Base-by-base conservation (phyloP, 2,329 filamentous ascomycete species). In the Sphaerulina populicola region DNA sequence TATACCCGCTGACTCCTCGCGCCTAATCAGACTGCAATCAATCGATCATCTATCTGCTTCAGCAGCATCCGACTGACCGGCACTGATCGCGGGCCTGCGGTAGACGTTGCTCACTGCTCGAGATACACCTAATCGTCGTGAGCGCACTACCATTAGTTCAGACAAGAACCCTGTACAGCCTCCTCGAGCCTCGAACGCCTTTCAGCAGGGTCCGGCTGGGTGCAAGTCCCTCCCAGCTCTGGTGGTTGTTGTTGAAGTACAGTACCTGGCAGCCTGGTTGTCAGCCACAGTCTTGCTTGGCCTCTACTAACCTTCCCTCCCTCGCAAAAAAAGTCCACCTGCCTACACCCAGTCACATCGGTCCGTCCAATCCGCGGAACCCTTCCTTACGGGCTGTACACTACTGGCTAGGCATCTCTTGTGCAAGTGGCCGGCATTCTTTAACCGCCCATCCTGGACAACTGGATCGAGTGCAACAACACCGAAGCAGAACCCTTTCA, bases 1-100 rank as follows among this genome's bases (percentile, higher is more conserved):
- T 41, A 44, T 45, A 51, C 50, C 55, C 60, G 55, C 56, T 39
- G 47, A 39, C 42, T 52, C 43, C 52, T 51, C 45, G 50, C 53
- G 49, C 55, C 52, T 53, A 53, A 62, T 55, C 53, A 59, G 50
- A 49, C 35, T 33, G 55, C 56, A 60, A 61, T 61, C 55, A 60
- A 60, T 39, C 38, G 40, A 51, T 56, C 58, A 60, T 63, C 52
- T 57, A 57, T 47, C 38, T 57, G 55, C 52, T 55, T 54, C 55
- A 57, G 46, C 55, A 54, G 41, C 42, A 57, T 54, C 55, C 57
- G 55, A 56, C 52, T 53, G 48, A 35, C 37, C 49, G 57, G 40
- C 46, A 53, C 46, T 50, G 56, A 44, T 51, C 48, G 48, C 42
- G 50, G 33, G 51, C 29, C 33, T 36, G 46, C 49, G 42, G 52